A percentile compares a stretch with the other conserved stretches of the same genome.
These are phyloP conservation scores for Ceratocystis eucalypticola DNA, from an alignment of 2,329 filamentous ascomycete genomes.

Conservation along the genomic window DNA sequence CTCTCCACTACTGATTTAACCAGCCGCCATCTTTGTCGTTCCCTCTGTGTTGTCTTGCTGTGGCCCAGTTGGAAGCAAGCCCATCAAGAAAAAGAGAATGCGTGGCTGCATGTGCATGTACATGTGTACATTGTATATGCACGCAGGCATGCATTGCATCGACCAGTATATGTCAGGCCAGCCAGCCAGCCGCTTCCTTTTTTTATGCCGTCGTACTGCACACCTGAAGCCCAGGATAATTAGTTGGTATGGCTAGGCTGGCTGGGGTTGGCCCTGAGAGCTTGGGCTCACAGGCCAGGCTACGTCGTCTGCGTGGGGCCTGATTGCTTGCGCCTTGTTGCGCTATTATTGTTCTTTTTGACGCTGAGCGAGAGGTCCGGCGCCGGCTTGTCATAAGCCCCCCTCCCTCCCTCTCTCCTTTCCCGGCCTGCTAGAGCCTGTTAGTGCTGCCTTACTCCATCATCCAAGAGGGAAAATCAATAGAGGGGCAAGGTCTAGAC, in stretches of 20 bases:
- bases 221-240: background rate
- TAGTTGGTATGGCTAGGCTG: background rate
- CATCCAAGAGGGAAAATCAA: too few species aligned
- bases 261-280: background rate
- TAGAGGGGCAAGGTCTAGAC: too few species aligned
- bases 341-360: constrained; percentile 1
- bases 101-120: background rate
- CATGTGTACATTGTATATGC: background rate
- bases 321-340: background rate
- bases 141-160: constrained; percentile 1
- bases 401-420: too few species aligned
- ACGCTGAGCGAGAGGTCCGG: background rate
- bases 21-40: background rate
- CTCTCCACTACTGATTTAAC: background rate
- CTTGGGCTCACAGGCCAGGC: background rate
- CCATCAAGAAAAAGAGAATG: background rate
- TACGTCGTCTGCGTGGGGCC: background rate
- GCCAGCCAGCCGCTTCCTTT: background rate
- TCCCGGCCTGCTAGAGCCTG: too few species aligned
- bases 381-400: background rate
- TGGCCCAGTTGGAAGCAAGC: too few species aligned
- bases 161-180: background rate
- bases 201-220: background rate
- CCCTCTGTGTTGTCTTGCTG: background rate
- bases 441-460: background rate